A percentile compares a stretch with the other conserved stretches of the same genome.
These are phyloP conservation scores for Apiospora kogelbergensis DNA, from an alignment of 2,329 filamentous ascomycete genomes.

Conservation along the genomic window DNA sequence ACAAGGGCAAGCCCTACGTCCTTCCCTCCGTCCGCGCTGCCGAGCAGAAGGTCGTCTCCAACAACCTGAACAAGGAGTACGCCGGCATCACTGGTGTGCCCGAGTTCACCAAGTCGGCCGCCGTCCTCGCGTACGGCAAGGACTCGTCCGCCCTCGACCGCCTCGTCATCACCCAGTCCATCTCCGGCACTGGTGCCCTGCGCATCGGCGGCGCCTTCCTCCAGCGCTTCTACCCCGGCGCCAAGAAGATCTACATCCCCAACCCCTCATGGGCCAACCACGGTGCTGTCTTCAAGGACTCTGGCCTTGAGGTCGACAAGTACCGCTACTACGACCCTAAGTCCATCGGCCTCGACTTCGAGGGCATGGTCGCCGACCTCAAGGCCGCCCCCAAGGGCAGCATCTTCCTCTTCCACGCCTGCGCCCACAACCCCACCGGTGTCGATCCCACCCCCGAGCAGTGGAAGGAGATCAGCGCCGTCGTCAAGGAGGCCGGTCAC, in stretches of 20 bases:
- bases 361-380: slow-evolving; percentile 87
- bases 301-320: slow-evolving; percentile 85
- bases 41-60: slow-evolving; percentile 80
- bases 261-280: slow-evolving; percentile 98
- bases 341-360: slow-evolving; percentile 95
- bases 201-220: slow-evolving; percentile 95
- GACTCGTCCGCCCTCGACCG: slow-evolving; percentile 76
- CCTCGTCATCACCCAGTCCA: slow-evolving; percentile 92
- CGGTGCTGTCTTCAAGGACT: slow-evolving; percentile 92
- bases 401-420: slow-evolving; percentile 92
- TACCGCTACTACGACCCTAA: slow-evolving; percentile 97
- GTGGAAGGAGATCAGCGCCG: slow-evolving; percentile 87
- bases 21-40: slow-evolving; percentile 89
- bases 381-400: slow-evolving; percentile 83
- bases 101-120: slow-evolving; percentile 89
- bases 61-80: slow-evolving; percentile 92
- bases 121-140: slow-evolving; percentile 84
- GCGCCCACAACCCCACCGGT: slow-evolving; percentile 96
- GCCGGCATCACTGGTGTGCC: slow-evolving; percentile 95
- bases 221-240: slow-evolving; percentile 83
- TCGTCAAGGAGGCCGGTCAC: slow-evolving; percentile 83
- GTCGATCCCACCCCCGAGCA: slow-evolving; percentile 90
- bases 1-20: slow-evolving; percentile 96
- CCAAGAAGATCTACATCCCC: slow-evolving; percentile 96
- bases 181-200: slow-evolving; percentile 95